Percentiles rank a stretch among this genome's conserved stretches.
These are phyloP conservation scores for Ophiostoma tasmaniense DNA, from an alignment of 2,329 filamentous ascomycete species.

Conservation along the genomic window DNA sequence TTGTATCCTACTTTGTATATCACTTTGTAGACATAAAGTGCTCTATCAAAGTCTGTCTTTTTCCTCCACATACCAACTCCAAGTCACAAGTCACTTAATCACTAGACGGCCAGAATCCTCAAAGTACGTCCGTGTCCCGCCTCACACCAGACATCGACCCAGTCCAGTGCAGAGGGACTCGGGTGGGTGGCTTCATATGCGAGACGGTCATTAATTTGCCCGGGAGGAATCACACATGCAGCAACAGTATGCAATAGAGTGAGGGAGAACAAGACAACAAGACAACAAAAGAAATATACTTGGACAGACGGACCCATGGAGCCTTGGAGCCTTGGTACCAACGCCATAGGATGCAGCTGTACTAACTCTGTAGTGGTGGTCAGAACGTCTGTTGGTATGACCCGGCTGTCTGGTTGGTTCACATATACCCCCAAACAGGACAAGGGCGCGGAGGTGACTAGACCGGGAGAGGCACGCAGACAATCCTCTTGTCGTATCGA, in stretches of 20 bases:
- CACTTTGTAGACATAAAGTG: not conserved
- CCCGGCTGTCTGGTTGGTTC: constrained; percentile 9
- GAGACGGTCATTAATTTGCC: not conserved
- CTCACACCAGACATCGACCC: not conserved
- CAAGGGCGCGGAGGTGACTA: not conserved
- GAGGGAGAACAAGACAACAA: no score
- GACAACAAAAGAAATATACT: not conserved
- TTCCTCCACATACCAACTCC: no score
- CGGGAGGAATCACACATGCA: not conserved
- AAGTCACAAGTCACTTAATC: not conserved
- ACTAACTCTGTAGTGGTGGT: not conserved
- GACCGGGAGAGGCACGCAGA: not conserved
- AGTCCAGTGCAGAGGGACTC: not conserved
- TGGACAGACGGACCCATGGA: not conserved
- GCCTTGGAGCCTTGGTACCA: not conserved
- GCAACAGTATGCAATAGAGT: not conserved
- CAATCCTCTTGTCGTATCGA: not conserved
- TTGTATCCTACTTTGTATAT: no score
- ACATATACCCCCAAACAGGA: not conserved
- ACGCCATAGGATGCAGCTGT: not conserved
- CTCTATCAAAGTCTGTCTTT: no score
- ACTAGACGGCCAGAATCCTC: not conserved
- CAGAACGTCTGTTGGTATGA: not conserved
- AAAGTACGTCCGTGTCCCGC: not conserved
- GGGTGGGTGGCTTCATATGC: not conserved